Base-by-base conservation (phyloP, 2,329 filamentous ascomycete species). In the Pestalotiopsis sp. region DNA sequence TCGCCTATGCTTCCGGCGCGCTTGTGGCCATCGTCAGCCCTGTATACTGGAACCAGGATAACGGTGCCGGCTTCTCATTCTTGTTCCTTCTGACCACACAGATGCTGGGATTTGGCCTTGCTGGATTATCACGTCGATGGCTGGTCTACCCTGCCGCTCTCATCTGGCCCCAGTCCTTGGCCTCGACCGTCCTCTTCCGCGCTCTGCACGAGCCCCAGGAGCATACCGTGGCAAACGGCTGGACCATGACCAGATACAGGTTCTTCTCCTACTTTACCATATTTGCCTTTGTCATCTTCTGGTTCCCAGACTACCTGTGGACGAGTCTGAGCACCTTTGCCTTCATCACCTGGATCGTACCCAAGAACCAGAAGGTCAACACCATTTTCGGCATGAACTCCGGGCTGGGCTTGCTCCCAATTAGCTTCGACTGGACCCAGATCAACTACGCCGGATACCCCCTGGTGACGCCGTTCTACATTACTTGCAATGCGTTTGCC, bases 141-240 rank as follows among this genome's bases (percentile, higher is more conserved):
- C 72, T 80, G 3, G 77, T 80, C 17, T 76, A 79, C 63, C 79
- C 79, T 1, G 78, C 77, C 17, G 71, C 71, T 6, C 77, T 80
- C 55, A 76, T 81, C 69, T 81, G 79, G 78, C 79, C 79, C 0
- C 72, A 71, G 2, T 74, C 78, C 1, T 67, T 81, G 38, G 75
- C 78, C 0, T 79, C 79, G 36, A 78, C 76, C 36, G 79, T 77
- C 25, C 74, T 81, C 68, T 72, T 79, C 38, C 77, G 78, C 58
- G 75, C 77, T 3, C 70, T 80, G 27, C 79, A 81, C 70, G 77
- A 76, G 14, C 74, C 77, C 5, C 57, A 67, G 58, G 69, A 72
- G 4, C 78, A 79, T 27, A 69, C 70, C 0, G 67, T 76, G 2
- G 79, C 76, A 3, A 73, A 79, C 60, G 76, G 77, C 9, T 81